phyloP scores from a whole-genome alignment of 2,329 filamentous ascomycete species.

The Colletotrichum chrysophilum region DNA sequence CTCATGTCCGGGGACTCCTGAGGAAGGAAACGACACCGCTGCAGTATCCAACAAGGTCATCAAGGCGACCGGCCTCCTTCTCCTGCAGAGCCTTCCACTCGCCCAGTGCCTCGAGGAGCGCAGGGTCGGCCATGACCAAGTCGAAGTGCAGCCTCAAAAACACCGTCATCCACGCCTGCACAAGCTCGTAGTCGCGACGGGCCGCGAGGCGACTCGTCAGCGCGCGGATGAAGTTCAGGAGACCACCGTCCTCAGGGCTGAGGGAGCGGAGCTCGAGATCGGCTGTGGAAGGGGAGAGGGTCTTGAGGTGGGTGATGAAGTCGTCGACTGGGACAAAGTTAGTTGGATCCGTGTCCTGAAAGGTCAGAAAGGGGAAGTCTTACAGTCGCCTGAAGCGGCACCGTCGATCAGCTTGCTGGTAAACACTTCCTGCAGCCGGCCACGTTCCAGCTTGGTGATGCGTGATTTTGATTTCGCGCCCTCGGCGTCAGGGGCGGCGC shows the following conservation, averaged over 20 bases:
- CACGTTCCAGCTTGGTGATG: constrained; percentile 71
- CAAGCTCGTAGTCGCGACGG: constrained; percentile 87
- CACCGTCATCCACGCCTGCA: constrained; percentile 97
- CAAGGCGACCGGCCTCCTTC: constrained; percentile 72
- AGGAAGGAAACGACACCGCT: constrained; percentile 85
- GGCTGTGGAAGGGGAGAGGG: constrained; percentile 81
- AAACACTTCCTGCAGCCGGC: constrained; percentile 62
- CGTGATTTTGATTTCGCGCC: constrained; percentile 56
- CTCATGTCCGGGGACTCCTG: constrained; percentile 62
- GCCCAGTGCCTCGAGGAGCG: constrained; percentile 63
- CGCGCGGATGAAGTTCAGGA: constrained; percentile 81
- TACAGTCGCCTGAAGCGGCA: constrained; percentile 64
- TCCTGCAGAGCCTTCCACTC: constrained; percentile 78
- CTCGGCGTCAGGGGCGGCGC: constrained; percentile 33
- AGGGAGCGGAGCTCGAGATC: constrained; percentile 92
- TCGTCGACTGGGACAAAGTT: constrained; percentile 53
- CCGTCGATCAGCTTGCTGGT: constrained; percentile 61
- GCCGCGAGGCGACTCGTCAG: constrained; percentile 72
- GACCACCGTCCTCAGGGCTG: constrained; percentile 67
- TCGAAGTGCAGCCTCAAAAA: constrained; percentile 82
- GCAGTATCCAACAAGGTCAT: constrained; percentile 84
- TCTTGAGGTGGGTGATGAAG: constrained; percentile 81
- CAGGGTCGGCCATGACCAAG: constrained; percentile 53
- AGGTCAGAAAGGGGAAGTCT: constrained; percentile 32
- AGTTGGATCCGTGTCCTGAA: constrained; percentile 9